Percentiles rank a stretch among this genome's conserved stretches.
phyloP scores from a whole-genome alignment of 179 eudicot genomes.

The Silene coronaria region DNA sequence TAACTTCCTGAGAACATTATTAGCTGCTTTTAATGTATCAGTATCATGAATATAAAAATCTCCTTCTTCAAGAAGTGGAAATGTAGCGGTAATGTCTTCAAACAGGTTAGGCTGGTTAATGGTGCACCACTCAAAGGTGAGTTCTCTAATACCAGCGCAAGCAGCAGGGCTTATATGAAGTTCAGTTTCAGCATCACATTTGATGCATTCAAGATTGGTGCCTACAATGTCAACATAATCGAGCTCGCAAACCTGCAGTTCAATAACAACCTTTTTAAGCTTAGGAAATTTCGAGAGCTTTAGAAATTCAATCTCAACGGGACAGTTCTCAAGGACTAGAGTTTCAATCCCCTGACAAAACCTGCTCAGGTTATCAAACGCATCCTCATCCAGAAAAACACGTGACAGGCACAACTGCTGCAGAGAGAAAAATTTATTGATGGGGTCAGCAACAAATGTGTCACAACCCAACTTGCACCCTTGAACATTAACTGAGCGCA shows the following conservation, averaged over 20 bases:
- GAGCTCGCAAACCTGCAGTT: not conserved
- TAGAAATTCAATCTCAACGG: not conserved
- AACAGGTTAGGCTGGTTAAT: not conserved
- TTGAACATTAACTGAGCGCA: slow-evolving; percentile 6
- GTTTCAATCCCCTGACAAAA: slow-evolving; percentile 13
- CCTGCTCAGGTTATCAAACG: not conserved
- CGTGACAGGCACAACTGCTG: not conserved
- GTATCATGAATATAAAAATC: not conserved
- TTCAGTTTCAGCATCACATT: not conserved
- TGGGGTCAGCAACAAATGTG: not conserved
- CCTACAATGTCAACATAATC: slow-evolving; percentile 2
- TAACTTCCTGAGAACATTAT: not conserved
- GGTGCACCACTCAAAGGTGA: not conserved
- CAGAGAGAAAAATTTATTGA: slow-evolving; percentile 4
- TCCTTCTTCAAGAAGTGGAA: slow-evolving; percentile 12
- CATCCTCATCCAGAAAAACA: not conserved
- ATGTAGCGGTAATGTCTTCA: slow-evolving; percentile 3
- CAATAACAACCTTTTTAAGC: slow-evolving; percentile 8
- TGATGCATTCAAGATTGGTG: slow-evolving; percentile 14
- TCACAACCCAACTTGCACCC: slow-evolving; percentile 4
- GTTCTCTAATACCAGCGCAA: slow-evolving; percentile 14
- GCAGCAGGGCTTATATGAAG: not conserved
- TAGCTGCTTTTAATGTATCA: not conserved
- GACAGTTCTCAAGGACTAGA: slow-evolving; percentile 3
- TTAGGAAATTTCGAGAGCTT: slow-evolving; percentile 18